phyloP scores from a whole-genome alignment of 1,139 yeast species.

The Hansenula anomala region DNA sequence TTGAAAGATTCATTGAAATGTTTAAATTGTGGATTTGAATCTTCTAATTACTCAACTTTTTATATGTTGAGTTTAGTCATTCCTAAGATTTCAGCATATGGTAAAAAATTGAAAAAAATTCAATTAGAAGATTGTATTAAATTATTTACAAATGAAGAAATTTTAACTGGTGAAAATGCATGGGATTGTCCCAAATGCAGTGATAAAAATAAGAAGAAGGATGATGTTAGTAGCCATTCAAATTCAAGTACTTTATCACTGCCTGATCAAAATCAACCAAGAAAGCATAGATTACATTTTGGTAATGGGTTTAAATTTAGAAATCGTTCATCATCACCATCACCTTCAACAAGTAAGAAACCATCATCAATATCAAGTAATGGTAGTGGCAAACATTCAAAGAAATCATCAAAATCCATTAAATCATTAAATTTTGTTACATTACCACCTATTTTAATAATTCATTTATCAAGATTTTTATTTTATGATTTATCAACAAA shows the following conservation, averaged over 20 bases:
- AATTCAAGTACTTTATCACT: background rate
- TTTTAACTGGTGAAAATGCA: conserved; percentile 66
- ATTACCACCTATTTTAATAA: conserved; percentile 57
- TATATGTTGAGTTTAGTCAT: conserved; percentile 66
- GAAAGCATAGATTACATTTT: conserved; percentile 17
- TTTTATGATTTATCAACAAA: conserved; percentile 53
- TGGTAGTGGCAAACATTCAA: too few species aligned
- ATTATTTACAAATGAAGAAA: conserved; percentile 64
- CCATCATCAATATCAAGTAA: conserved; percentile 7
- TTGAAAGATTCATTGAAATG: conserved; percentile 61
- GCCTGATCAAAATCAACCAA: conserved; percentile 1
- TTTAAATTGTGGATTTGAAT: conserved; percentile 55
- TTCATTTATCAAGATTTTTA: conserved; percentile 59
- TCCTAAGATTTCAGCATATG: conserved; percentile 34
- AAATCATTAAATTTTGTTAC: conserved; percentile 59
- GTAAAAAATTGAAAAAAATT: conserved; percentile 29
- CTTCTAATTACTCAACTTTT: conserved; percentile 55
- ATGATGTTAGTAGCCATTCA: too few species aligned
- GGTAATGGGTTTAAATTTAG: conserved; percentile 15
- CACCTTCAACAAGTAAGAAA: conserved; percentile 13
- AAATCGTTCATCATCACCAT: conserved; percentile 17
- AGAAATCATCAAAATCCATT: conserved; percentile 28
- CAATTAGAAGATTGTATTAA: conserved; percentile 59
- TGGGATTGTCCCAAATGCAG: conserved; percentile 77
- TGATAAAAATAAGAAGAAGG: conserved; percentile 18